These are phyloP conservation scores for Leptographium procerum DNA, from an alignment of 2,329 filamentous ascomycete species.

Conservation along the genomic window DNA sequence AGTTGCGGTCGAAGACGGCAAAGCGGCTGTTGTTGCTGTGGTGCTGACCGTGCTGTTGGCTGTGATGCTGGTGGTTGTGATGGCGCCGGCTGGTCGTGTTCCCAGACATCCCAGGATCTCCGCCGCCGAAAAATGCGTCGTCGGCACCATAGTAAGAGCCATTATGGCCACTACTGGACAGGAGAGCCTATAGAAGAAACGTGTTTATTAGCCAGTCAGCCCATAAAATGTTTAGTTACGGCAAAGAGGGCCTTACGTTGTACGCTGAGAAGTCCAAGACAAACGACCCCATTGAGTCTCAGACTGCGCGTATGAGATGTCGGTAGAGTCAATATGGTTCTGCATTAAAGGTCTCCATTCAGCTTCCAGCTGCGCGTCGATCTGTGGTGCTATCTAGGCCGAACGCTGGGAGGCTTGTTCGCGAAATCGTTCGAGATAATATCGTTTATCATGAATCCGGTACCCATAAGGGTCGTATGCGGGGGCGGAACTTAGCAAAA, in stretches of 20 bases:
- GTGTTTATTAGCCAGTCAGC: too few species aligned
- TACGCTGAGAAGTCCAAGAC: slow-evolving; percentile 13
- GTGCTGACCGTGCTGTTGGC: slow-evolving; percentile 3
- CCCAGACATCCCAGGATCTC: slow-evolving; percentile 17
- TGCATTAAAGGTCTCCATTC: neutral
- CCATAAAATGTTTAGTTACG: too few species aligned
- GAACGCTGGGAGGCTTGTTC: neutral
- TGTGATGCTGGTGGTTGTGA: slow-evolving; percentile 8
- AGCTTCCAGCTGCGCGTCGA: neutral
- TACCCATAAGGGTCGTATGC: neutral
- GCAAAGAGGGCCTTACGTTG: slow-evolving; percentile 6
- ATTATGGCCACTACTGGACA: slow-evolving; percentile 7
- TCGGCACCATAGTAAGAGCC: slow-evolving; percentile 11
- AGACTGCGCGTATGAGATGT: neutral
- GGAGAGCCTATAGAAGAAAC: neutral
- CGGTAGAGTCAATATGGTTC: neutral
- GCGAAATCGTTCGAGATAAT: neutral
- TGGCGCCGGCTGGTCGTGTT: slow-evolving; percentile 6
- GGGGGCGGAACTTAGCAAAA: neutral
- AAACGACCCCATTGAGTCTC: slow-evolving; percentile 9
- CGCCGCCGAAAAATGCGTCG: slow-evolving; percentile 17
- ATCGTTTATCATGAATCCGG: too few species aligned
- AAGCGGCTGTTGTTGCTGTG: slow-evolving; percentile 14
- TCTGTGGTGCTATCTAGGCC: neutral
- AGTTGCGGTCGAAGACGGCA: slow-evolving; percentile 42